Base-by-base conservation (phyloP, 345 rosid species). In the Tarenaya hassleriana region DNA sequence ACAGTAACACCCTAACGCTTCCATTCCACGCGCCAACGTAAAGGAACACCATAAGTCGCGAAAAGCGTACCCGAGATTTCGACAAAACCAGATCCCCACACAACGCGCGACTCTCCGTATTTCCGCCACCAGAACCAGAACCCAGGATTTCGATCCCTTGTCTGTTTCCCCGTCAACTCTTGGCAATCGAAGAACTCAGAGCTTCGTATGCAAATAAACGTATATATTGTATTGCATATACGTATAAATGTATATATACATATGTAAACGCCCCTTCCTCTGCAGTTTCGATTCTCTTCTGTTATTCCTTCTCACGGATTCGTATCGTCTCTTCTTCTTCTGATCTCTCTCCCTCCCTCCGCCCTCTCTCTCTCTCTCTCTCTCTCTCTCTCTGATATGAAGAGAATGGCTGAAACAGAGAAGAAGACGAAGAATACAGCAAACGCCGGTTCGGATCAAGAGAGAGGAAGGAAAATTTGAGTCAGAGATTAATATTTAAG, bases 401-500 rank as follows among this genome's bases (percentile, higher is more conserved):
- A 32, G n/a, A 43, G 45, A 57, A 51, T 51, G 52, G 35, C 9
- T 43, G 44, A 16, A 43, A 60, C 35, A 41, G 11, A 35, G 41
- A 52, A 45, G 62, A 49, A 7, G 62, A 63, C 13, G 51, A 44
- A 5, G 62, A 57, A 9, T 42, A 44, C 1, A 41, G 15, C 34
- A 43, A 48, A 55, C 20, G 62, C 37, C 51, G 20, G 43, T 63
- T 47, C 50, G 53, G 60, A 45, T 64, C 55, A 41, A 54, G 54
- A 67, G 61, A 67, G 70, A 0, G 70, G 61, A 46, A 46, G 47
- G 59, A 47, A 34, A 49, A 0, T 63, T 64, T 50, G 48, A 57
- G 58, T 17, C 31, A 29, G 37, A 24, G 5, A 24, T n/a, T n/a
- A n/a, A n/a, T n/a, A n/a, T n/a, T n/a, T n/a, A n/a, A n/a, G n/a